Evolutionary conservation across 768 basidiomycete species (phyloP), one percentile per base, ranked within the genome.

Genomic region (Russula emetica): DNA sequence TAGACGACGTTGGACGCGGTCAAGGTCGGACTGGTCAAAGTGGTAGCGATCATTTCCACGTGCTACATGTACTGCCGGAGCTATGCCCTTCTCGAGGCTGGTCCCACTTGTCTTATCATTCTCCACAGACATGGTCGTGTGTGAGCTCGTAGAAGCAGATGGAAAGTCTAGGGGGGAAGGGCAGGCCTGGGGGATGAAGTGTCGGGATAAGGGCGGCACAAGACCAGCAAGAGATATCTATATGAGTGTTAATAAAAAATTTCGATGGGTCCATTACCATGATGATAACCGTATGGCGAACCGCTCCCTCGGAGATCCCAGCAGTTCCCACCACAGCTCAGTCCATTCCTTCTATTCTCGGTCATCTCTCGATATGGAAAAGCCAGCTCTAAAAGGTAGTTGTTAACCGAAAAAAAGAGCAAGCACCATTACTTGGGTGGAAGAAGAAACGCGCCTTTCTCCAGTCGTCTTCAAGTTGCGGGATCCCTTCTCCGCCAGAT

Each of bases 1-100:
- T 42, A 90, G 79, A 42, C 82, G 81, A 32, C 88, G 82, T 69
- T 90, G 88, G 5, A 91, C 87, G 34, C 78, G 79, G 70, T 90
- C 89, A 55, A 85, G 76, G 71, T 87, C 85, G 60, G 81, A 79
- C n/a, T 76, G 79, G 67, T 86, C 82, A 64, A 87, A 82, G 50
- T 78, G 76, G 72, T 74, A 75, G 28, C 67, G 66, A 40, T 70
- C 64, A 64, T 74, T 71, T 38, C 66, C n/a, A 20, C 38, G 61
- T 51, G 66, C 69, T 62, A 68, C 72, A 63, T 69, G 66, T 50
- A 66, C 70, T n/a, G 70, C 56, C 42, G 20, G 5, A 40, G 68
- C 50, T 47, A 54, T 45, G 47, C 71, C 73, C 69, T 75, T 71
- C 64, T 74, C 75, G 28, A 61, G 36, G 59, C 32, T 40, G 36